Evolutionary conservation across 2,329 filamentous ascomycete species (phyloP).

Genomic region (Colletotrichum gigasporum): DNA sequence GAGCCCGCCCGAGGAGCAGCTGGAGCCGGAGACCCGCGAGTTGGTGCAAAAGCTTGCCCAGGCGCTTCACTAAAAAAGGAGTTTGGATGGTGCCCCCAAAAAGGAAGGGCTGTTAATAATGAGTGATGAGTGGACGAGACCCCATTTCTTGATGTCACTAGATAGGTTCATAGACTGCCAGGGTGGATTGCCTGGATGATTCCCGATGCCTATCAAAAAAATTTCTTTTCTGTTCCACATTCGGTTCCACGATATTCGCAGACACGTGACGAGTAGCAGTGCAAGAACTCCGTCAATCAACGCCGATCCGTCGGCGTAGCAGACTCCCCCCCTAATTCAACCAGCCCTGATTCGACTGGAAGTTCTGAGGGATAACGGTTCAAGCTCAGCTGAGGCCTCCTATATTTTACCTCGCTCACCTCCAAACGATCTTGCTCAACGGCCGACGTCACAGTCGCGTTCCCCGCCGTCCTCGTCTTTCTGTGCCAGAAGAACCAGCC

Average conservation of each 20-base stretch:
- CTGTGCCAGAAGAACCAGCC: neutral
- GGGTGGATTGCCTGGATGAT: constrained; percentile 25
- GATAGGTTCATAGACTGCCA: constrained; percentile 31
- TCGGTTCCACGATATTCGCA: too few relatives aligned
- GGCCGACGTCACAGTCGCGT: too few relatives aligned
- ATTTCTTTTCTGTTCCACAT: neutral
- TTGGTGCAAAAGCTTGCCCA: constrained; percentile 73
- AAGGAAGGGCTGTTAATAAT: constrained; percentile 28
- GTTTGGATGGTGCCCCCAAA: constrained; percentile 12
- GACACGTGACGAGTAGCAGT: too few relatives aligned
- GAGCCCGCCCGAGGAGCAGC: constrained; percentile 76
- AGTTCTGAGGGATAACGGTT: too few relatives aligned
- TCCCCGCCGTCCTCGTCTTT: too few relatives aligned
- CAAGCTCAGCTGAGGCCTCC: too few relatives aligned
- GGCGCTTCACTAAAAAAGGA: constrained; percentile 40
- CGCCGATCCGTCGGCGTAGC: too few relatives aligned
- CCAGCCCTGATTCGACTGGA: too few relatives aligned
- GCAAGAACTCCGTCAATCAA: too few relatives aligned
- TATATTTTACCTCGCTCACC: too few relatives aligned
- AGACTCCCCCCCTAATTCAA: too few relatives aligned
- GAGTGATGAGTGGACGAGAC: constrained; percentile 32
- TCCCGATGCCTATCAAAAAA: constrained; percentile 30
- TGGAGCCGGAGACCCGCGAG: constrained; percentile 75
- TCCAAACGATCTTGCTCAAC: too few relatives aligned
- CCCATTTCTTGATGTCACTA: constrained; percentile 31